A percentile compares a stretch with the other conserved stretches of the same genome.
These are phyloP conservation scores for Pholiota molesta DNA, from an alignment of 768 basidiomycete species.

Conservation along the genomic window DNA sequence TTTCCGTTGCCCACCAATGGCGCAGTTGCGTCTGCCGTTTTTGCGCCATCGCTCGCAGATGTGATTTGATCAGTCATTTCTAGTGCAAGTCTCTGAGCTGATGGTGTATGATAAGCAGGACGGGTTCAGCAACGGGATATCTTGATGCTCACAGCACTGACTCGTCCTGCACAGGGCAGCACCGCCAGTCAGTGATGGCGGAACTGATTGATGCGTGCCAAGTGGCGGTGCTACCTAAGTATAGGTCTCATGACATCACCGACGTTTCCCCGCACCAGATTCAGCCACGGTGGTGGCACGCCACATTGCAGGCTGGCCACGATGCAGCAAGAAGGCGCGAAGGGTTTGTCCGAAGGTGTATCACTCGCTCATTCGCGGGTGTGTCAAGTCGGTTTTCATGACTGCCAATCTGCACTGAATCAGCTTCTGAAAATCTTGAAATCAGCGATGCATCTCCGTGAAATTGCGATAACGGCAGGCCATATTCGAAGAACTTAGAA, in stretches of 20 bases:
- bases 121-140: neutral
- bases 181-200: neutral
- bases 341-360: constrained; percentile 1
- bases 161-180: neutral
- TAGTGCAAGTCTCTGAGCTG: neutral
- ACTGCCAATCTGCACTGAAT: neutral
- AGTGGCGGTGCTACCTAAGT: neutral
- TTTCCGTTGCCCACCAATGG: neutral
- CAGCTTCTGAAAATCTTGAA: neutral
- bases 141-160: neutral
- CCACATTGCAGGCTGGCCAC: neutral
- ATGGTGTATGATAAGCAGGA: neutral
- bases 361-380: neutral
- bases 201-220: neutral
- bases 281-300: constrained; percentile 6
- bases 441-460: constrained; percentile 2
- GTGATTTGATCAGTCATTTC: neutral
- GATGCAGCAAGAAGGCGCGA: neutral
- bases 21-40: neutral
- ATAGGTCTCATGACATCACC: constrained; percentile 1
- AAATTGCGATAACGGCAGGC: constrained; percentile 12
- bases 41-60: neutral
- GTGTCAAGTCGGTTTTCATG: neutral
- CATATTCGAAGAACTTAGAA: neutral
- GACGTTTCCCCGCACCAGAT: constrained; percentile 2